Evolutionary conservation across 352 stramenopile species (phyloP).

Genomic region (Phytophthora ohioensis): DNA sequence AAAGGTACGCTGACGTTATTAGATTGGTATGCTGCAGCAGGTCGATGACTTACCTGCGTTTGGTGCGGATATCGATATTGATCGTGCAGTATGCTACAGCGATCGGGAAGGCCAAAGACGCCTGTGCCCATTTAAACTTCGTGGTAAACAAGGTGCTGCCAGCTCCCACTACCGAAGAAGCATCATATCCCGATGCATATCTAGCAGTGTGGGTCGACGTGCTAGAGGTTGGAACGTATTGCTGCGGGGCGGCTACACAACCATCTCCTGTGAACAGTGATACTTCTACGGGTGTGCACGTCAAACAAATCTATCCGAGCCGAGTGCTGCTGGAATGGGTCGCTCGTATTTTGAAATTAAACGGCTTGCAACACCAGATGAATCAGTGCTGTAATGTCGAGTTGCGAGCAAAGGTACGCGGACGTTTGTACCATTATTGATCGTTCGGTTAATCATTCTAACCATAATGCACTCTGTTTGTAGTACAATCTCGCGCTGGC

Average conservation of each 20-base stretch:
- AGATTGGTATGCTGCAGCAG: not conserved
- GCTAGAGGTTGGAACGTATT: constrained; percentile 63
- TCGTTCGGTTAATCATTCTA: not conserved
- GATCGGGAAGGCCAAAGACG: constrained; percentile 62
- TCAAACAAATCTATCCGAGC: constrained; percentile 64
- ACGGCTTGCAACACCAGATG: constrained; percentile 54
- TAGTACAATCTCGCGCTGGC: constrained; percentile 76
- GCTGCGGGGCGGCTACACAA: constrained; percentile 40
- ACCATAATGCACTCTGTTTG: constrained; percentile 2
- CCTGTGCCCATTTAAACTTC: constrained; percentile 61
- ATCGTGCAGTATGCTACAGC: constrained; percentile 61
- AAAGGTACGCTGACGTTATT: constrained; percentile 50
- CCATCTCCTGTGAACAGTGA: constrained; percentile 1
- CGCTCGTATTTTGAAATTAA: constrained; percentile 50
- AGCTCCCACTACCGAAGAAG: constrained; percentile 25
- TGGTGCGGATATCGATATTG: not conserved
- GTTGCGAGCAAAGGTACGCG: constrained; percentile 60
- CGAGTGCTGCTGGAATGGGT: constrained; percentile 60
- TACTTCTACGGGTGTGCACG: constrained; percentile 2
- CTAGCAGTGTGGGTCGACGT: constrained; percentile 65
- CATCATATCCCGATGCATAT: constrained; percentile 59
- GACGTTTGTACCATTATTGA: not conserved
- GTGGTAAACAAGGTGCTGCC: constrained; percentile 64
- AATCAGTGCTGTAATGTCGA: constrained; percentile 61
- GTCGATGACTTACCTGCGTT: not conserved